phyloP scores from a whole-genome alignment of 1,139 yeast genomes.

The Candida neerlandica region DNA sequence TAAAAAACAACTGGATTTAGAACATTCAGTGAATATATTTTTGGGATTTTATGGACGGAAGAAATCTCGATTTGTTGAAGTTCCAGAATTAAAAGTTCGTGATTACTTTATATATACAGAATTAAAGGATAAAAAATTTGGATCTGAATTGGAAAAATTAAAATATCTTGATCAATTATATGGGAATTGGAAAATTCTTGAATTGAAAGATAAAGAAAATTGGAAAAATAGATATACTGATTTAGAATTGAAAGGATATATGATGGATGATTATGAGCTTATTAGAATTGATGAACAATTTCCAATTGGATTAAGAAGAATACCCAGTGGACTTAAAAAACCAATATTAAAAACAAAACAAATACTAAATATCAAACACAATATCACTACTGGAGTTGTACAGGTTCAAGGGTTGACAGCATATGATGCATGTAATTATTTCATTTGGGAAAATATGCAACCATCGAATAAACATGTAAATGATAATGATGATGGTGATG shows the following conservation, averaged over 20 bases:
- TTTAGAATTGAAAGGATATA: neutral
- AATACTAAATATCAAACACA: neutral
- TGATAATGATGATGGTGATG: too few relatives aligned
- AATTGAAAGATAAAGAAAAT: neutral
- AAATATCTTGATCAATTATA: neutral
- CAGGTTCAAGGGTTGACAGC: neutral
- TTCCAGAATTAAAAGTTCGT: neutral
- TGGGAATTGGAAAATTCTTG: neutral
- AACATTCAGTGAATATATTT: neutral
- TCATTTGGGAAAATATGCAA: neutral
- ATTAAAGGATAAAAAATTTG: neutral
- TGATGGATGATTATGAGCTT: neutral
- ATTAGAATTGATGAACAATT: neutral
- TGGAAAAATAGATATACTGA: neutral
- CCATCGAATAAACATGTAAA: too few relatives aligned
- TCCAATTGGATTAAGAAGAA: neutral
- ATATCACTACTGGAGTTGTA: neutral
- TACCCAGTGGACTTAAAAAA: neutral
- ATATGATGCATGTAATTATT: constrained; percentile 2
- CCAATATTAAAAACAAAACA: neutral
- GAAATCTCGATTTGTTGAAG: too few relatives aligned
- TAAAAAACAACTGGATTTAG: neutral
- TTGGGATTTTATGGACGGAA: neutral
- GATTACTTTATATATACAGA: neutral
- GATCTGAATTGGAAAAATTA: neutral